phyloP scores from a whole-genome alignment of 2,329 filamentous ascomycete species.

The Ophiocordyceps australis region DNA sequence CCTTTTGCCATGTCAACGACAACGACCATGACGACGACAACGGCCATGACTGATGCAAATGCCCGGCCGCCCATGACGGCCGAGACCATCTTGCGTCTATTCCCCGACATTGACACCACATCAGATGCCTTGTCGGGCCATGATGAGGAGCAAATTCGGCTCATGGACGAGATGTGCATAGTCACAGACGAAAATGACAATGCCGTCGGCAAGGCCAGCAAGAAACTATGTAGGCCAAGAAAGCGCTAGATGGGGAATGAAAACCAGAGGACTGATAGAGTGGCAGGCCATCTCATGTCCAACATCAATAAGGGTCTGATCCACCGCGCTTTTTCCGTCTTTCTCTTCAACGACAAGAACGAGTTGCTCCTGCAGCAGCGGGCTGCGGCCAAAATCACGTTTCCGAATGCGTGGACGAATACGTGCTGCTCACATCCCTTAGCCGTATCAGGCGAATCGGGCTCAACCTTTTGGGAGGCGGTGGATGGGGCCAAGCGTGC shows the following conservation, averaged over 20 bases:
- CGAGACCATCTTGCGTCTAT: conserved; percentile 70
- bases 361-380: conserved; percentile 89
- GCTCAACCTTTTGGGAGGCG: conserved; percentile 60
- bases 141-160: conserved; percentile 89
- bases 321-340: conserved; percentile 93
- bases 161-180: conserved; percentile 99
- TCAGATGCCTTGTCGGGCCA: conserved; percentile 71
- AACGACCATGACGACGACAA: conserved; percentile 8
- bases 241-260: neutral
- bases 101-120: conserved; percentile 62
- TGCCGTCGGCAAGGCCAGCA: conserved; percentile 90
- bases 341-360: conserved; percentile 91
- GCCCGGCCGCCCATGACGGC: conserved; percentile 75
- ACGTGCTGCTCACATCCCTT: conserved; percentile 98
- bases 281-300: conserved; percentile 83
- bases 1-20: too few relatives aligned
- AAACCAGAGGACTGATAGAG: neutral
- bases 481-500: conserved; percentile 79
- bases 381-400: conserved; percentile 93
- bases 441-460: conserved; percentile 80
- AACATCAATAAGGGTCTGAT: conserved; percentile 94
- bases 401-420: conserved; percentile 99
- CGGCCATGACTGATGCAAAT: conserved; percentile 26
- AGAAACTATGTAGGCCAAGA: conserved; percentile 67
- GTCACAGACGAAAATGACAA: conserved; percentile 82